Evolutionary conservation across 2,329 filamentous ascomycete genomes (phyloP).

Genomic region (Pseudogymnoascus sp.): DNA sequence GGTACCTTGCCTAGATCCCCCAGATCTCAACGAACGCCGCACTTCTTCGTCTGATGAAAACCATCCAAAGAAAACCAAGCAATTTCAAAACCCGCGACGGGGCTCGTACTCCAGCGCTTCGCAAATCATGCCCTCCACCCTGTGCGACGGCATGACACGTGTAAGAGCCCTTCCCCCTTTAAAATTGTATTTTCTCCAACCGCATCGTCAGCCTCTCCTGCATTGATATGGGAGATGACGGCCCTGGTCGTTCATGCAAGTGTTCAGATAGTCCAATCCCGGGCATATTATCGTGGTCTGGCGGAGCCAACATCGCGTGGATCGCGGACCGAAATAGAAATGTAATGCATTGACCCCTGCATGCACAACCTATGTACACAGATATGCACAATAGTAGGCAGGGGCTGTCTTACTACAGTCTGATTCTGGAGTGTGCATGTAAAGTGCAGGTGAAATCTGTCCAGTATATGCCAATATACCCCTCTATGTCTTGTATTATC

Average conservation of each 20-base stretch:
- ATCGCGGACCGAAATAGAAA: background rate
- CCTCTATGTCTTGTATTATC: background rate
- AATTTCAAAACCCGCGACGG: background rate
- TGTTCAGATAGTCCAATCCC: constrained; percentile 6
- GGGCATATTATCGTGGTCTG: background rate
- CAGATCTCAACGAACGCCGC: background rate
- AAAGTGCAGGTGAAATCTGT: background rate
- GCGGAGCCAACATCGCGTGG: background rate
- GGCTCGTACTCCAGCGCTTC: background rate
- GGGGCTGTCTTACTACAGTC: background rate
- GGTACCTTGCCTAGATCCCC: background rate
- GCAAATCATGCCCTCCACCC: background rate
- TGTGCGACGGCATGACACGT: background rate
- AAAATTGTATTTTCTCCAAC: background rate
- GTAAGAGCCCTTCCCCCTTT: background rate
- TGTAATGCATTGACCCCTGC: background rate
- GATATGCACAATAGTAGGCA: background rate
- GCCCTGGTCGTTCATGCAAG: constrained; percentile 22
- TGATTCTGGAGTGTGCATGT: background rate
- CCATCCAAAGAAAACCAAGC: background rate
- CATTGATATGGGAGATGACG: constrained; percentile 35
- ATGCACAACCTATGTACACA: background rate
- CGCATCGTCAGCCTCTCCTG: constrained; percentile 13
- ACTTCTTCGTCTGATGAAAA: background rate
- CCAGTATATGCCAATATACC: background rate